Base-by-base conservation (phyloP, 73 alveolate species). In the Paramecium sexaurelia region DNA sequence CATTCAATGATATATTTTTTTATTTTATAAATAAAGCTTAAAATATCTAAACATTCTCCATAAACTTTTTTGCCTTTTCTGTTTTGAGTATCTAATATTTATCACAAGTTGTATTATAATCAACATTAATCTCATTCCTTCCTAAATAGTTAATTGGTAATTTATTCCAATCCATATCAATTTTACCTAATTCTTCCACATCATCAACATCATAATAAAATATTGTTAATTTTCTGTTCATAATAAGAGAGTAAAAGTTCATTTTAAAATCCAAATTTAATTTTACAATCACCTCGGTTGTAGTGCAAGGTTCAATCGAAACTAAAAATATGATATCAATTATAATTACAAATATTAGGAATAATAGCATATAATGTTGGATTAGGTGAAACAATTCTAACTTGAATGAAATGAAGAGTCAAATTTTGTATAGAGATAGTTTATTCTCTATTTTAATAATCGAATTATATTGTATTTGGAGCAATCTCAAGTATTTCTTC, bases 171-270 rank as follows among this genome's bases (percentile, higher is more conserved):
- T 61, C 83, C 43, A 71, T 37, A 71, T 71, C 56, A 71, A 33
- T 29, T 35, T 36, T 36, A 33, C 90, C 73, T 3, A 78, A 15
- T 11, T 78, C 43, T 40, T 78, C 90, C 7, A 39, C 68, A 20
- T 78, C 90, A 45, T 78, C 90, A 22, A 45, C 41, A 26, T 78
- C 90, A 78, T 78, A 78, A 78, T 40, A 78, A 39, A 78, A 43
- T 5, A 78, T 78, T 2, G 41, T 33, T 15, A 78, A 13, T 15
- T 78, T 78, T 43, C 73, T 37, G 17, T 78, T 78, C 43, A 26
- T 24, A 0, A 37, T 45, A 36, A 78, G 73, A n/a, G 75, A 22
- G 13, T 24, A 41, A n/a, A 26, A 41, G 41, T 45, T 41, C 40
- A 39, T 41, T 73, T 73, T 73, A 24, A 61, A 61, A 22, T 71